phyloP scores from a whole-genome alignment of 2,329 filamentous ascomycete genomes.

The Colletotrichum cordylinicola region DNA sequence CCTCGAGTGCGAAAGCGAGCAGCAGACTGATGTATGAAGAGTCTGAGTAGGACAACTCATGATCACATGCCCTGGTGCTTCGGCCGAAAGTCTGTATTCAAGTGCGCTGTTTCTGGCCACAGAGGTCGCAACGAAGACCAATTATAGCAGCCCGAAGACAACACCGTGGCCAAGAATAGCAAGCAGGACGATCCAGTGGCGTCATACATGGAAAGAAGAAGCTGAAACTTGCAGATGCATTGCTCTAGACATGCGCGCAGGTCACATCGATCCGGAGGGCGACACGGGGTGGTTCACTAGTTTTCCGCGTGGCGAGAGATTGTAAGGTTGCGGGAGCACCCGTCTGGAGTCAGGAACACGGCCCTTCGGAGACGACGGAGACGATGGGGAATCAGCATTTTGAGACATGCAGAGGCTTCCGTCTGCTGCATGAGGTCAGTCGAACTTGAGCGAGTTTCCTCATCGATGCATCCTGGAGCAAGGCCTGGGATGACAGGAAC shows the following conservation, averaged over 20 bases:
- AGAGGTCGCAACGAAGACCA: neutral
- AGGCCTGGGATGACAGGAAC: neutral
- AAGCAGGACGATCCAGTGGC: neutral
- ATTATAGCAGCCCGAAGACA: neutral
- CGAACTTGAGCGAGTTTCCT: neutral
- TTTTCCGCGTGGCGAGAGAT: neutral
- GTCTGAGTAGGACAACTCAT: neutral
- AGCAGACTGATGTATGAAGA: neutral
- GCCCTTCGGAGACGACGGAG: constrained; percentile 20
- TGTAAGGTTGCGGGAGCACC: constrained; percentile 6
- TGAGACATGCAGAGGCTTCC: neutral
- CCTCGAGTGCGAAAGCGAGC: rapidly evolving
- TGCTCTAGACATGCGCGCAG: neutral
- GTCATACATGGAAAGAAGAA: neutral
- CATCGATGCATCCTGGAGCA: neutral
- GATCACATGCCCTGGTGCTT: neutral
- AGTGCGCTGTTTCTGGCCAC: neutral
- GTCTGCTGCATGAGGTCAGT: neutral
- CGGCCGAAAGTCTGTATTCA: neutral
- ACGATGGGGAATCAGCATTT: neutral
- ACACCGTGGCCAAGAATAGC: neutral
- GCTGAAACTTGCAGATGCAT: neutral
- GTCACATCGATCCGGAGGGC: neutral
- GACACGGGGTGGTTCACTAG: neutral
- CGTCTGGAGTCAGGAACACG: constrained; percentile 15